These are phyloP conservation scores for Didymella segeticola DNA, from an alignment of 2,329 filamentous ascomycete species.

Conservation along the genomic window DNA sequence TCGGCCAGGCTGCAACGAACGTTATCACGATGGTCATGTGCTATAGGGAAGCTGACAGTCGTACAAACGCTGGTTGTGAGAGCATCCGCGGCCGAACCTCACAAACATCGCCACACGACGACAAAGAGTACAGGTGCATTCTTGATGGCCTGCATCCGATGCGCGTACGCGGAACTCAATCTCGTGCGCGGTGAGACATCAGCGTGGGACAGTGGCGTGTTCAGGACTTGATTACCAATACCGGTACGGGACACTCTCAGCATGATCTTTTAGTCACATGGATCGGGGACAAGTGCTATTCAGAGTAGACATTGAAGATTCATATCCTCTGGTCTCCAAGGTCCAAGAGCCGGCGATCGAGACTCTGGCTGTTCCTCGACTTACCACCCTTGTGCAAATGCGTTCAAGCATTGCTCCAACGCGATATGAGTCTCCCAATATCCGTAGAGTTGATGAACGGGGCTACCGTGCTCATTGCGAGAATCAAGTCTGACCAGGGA, in stretches of 20 bases:
- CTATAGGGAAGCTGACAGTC: not conserved
- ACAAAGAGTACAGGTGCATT: not conserved
- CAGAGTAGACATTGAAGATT: too few species aligned
- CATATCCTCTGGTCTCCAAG: not conserved
- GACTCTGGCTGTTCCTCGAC: not conserved
- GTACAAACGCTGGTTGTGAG: not conserved
- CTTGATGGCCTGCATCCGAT: not conserved
- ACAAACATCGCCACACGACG: not conserved
- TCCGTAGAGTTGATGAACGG: too few species aligned
- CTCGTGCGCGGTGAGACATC: not conserved
- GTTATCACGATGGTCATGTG: not conserved
- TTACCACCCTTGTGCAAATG: too few species aligned
- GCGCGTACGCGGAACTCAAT: not conserved
- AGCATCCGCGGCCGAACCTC: slow-evolving; percentile 6
- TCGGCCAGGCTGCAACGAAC: not conserved
- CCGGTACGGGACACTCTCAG: too few species aligned
- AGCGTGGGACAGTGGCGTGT: not conserved
- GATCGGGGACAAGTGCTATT: too few species aligned
- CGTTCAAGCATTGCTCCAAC: too few species aligned
- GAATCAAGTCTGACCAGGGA: too few species aligned
- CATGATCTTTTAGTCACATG: too few species aligned
- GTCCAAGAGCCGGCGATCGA: not conserved
- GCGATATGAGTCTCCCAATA: too few species aligned
- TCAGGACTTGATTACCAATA: not conserved
- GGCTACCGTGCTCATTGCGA: too few species aligned